Conservation (phyloP, 2,329 filamentous ascomycete species). For the Arthrobotrys musiformis region DNA sequence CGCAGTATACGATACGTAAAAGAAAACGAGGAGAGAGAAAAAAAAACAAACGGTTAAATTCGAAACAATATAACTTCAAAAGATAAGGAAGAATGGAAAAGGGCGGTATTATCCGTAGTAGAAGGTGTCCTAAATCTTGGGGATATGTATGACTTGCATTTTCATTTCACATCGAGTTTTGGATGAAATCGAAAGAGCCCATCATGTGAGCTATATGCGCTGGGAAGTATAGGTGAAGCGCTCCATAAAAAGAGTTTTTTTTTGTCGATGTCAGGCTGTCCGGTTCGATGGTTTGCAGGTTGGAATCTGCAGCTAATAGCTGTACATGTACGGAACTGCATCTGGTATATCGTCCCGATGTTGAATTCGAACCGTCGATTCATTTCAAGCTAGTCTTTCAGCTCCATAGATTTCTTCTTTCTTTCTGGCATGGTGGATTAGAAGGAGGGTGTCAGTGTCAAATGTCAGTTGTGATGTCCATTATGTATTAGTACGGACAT, state of each 20-base stretch:
- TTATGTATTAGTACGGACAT: background rate
- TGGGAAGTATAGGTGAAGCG: background rate
- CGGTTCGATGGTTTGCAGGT: conserved; percentile 16
- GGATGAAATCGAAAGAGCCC: background rate
- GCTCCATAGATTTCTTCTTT: background rate
- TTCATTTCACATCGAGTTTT: conserved; percentile 16
- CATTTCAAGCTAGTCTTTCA: background rate
- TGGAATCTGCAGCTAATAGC: background rate
- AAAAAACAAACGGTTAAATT: conserved; percentile 20
- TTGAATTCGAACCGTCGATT: background rate
- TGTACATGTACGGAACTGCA: background rate
- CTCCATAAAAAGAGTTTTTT: too few relatives aligned
- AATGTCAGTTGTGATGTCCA: background rate
- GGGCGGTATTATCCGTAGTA: conserved; percentile 20
- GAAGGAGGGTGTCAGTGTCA: background rate
- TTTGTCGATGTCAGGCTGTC: background rate
- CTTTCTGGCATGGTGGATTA: background rate
- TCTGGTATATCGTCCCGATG: conserved; percentile 30
- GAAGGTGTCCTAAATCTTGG: conserved; percentile 50
- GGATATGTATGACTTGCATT: conserved; percentile 40
- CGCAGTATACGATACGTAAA: too few relatives aligned
- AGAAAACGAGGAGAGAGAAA: background rate
- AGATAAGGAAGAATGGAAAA: background rate
- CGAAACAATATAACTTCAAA: background rate
- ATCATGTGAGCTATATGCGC: conserved; percentile 36